These are phyloP conservation scores for Podospora conica DNA, from an alignment of 495 filamentous ascomycete species.

Conservation along the genomic window DNA sequence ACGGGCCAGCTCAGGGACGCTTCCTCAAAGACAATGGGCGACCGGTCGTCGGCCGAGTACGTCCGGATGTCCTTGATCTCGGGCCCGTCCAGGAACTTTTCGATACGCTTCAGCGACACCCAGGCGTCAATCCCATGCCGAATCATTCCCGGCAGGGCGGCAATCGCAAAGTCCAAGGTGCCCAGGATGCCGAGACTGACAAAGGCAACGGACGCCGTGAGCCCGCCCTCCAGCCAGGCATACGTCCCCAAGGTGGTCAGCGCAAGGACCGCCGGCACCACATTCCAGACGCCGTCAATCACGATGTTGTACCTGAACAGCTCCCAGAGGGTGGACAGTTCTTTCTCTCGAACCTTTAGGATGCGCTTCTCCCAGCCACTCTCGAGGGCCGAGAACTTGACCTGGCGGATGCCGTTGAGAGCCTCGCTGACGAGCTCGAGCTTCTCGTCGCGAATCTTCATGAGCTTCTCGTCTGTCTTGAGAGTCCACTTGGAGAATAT, in stretches of 20 bases:
- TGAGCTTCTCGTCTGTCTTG: conserved; percentile 55
- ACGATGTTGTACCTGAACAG: conserved; percentile 51
- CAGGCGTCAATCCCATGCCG: conserved; percentile 59
- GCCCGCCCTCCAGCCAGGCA: conserved; percentile 49
- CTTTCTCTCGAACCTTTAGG: conserved; percentile 49
- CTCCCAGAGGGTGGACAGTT: conserved; percentile 56
- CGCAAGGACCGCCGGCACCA: conserved; percentile 60
- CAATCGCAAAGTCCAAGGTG: conserved; percentile 59
- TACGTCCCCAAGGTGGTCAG: conserved; percentile 60
- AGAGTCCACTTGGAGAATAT: conserved; percentile 58
- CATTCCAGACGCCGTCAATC: conserved; percentile 59
- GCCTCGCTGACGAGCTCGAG: conserved; percentile 68
- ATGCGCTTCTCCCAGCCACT: conserved; percentile 66
- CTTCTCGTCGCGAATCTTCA: conserved; percentile 69
- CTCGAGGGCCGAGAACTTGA: conserved; percentile 76
- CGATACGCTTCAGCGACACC: conserved; percentile 62
- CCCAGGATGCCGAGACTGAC: conserved; percentile 65
- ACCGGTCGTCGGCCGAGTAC: not conserved
- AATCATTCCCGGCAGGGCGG: conserved; percentile 62
- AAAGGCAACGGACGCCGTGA: conserved; percentile 68
- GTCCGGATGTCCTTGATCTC: conserved; percentile 59
- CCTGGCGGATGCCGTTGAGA: conserved; percentile 69
- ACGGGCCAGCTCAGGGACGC: conserved; percentile 5
- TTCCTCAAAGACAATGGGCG: not conserved
- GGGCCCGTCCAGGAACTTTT: conserved; percentile 60